Percentiles rank a stretch among this genome's conserved stretches.
Conservation (phyloP, 331 rosid species). For the Acacia pycnantha region DNA sequence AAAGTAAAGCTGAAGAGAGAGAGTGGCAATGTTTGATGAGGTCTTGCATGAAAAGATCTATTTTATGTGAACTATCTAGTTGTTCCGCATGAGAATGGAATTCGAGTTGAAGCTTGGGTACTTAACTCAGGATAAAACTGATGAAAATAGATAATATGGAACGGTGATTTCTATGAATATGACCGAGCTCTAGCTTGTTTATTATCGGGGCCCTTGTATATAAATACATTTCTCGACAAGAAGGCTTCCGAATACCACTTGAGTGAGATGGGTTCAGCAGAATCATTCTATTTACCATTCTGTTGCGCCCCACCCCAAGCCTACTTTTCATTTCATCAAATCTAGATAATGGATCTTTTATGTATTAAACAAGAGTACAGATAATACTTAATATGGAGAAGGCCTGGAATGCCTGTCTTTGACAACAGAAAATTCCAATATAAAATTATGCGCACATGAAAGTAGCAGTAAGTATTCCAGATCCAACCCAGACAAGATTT, state of each 20-base stretch:
- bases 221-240: not conserved
- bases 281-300: not conserved
- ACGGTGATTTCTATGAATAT: not conserved
- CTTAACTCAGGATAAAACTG: constrained; percentile 6
- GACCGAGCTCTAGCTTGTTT: not conserved
- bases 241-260: constrained; percentile 2
- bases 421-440: not conserved
- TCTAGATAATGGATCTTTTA: not conserved
- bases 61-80: not conserved
- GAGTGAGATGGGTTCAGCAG: not conserved
- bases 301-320: not conserved
- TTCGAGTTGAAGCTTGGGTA: not conserved
- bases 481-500: constrained; percentile 6
- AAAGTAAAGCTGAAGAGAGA: not conserved
- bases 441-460: not conserved
- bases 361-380: too few species aligned
- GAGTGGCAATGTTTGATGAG: not conserved
- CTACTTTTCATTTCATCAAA: not conserved
- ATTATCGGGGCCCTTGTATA: not conserved
- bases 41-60: not conserved
- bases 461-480: not conserved
- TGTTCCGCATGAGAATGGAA: not conserved
- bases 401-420: not conserved
- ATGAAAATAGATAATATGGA: not conserved
- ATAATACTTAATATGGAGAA: too few species aligned